Evolutionary conservation across 75 land plant species (phyloP).

Genomic region (Gnetum montanum): DNA sequence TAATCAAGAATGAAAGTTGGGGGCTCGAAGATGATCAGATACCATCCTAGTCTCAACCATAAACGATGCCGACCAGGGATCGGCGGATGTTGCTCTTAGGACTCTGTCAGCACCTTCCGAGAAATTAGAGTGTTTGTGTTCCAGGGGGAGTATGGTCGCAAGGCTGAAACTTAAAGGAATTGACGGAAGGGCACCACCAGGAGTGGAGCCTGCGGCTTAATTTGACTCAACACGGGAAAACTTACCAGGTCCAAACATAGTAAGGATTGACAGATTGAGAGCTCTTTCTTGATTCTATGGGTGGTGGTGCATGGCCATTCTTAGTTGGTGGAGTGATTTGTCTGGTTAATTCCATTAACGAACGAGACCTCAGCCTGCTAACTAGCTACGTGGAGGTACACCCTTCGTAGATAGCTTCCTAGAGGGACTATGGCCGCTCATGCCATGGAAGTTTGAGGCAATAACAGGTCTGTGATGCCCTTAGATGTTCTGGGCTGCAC

Average conservation of each 20-base stretch:
- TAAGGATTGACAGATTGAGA: background rate
- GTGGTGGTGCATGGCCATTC: background rate
- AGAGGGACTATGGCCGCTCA: too few species aligned
- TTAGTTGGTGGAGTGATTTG: constrained; percentile 14
- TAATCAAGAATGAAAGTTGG: background rate
- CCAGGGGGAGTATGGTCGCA: background rate
- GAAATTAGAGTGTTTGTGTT: constrained; percentile 1
- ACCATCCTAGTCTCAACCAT: constrained; percentile 1
- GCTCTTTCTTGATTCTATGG: constrained; percentile 1
- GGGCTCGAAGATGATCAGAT: background rate
- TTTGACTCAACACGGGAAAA: background rate
- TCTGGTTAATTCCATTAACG: constrained; percentile 30
- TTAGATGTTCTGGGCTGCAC: too few species aligned
- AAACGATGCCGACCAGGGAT: constrained; percentile 2
- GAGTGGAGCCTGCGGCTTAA: background rate
- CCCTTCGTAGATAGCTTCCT: too few species aligned
- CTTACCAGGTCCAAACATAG: background rate
- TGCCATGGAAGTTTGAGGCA: too few species aligned
- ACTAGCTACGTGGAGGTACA: constrained; percentile 13
- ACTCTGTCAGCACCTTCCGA: background rate
- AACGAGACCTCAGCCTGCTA: constrained; percentile 46
- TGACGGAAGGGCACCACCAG: background rate
- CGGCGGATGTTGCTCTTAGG: background rate
- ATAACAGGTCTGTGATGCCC: too few species aligned
- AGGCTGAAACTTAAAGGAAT: background rate